phyloP scores from a whole-genome alignment of 2,329 filamentous ascomycete species.

The Tetracladium maxilliforme region DNA sequence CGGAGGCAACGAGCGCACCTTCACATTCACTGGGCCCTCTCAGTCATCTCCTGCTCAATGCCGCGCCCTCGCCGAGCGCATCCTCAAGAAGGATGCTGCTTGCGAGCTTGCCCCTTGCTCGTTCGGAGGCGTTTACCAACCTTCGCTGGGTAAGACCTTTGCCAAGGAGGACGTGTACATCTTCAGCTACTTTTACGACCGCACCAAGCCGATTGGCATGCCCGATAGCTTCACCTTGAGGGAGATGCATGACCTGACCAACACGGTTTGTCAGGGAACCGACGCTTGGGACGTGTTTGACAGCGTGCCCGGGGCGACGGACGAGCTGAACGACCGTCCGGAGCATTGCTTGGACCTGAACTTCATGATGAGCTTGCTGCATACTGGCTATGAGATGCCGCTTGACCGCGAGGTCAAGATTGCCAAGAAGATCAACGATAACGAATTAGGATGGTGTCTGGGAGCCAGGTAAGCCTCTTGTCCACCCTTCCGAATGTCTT shows the following conservation, averaged over 20 bases:
- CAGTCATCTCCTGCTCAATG: slow-evolving; percentile 71
- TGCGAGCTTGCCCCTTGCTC: slow-evolving; percentile 87
- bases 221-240: slow-evolving; percentile 90
- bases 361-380: slow-evolving; percentile 86
- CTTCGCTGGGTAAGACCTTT: slow-evolving; percentile 84
- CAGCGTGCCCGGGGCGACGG: slow-evolving; percentile 59
- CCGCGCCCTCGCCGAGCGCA: slow-evolving; percentile 78
- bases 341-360: slow-evolving; percentile 92
- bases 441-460: slow-evolving; percentile 95
- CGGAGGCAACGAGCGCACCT: slow-evolving; percentile 42
- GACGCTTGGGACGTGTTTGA: slow-evolving; percentile 68
- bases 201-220: slow-evolving; percentile 87
- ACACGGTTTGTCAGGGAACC: slow-evolving; percentile 72
- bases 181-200: slow-evolving; percentile 97
- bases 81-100: slow-evolving; percentile 70
- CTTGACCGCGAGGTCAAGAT: slow-evolving; percentile 93
- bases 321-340: slow-evolving; percentile 67
- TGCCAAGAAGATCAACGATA: slow-evolving; percentile 96
- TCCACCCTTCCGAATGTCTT: slow-evolving; percentile 1
- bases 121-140: slow-evolving; percentile 95
- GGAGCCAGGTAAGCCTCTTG: slow-evolving; percentile 64
- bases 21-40: slow-evolving; percentile 80
- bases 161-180: slow-evolving; percentile 84
- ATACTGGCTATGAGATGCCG: slow-evolving; percentile 97
- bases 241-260: slow-evolving; percentile 76